A percentile compares a stretch with the other conserved stretches of the same genome.
Conservation (phyloP, 176 grass and related monocot genomes). For the Bothriochloa decipiens region DNA sequence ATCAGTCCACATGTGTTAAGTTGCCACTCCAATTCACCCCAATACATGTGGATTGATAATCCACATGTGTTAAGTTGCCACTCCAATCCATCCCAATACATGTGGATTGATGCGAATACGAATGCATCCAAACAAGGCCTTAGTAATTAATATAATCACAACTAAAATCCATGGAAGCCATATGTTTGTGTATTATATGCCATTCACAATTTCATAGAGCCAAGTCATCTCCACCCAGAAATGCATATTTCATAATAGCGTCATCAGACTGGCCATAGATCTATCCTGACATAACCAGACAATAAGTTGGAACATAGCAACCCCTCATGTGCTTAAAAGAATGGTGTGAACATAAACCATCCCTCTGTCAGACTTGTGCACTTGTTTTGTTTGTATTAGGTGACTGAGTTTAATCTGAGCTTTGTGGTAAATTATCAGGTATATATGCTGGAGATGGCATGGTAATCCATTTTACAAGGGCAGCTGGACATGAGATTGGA, state of each 20-base stretch:
- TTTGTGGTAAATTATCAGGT: conserved; percentile 48
- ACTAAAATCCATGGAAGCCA: neutral
- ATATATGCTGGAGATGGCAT: conserved; percentile 71
- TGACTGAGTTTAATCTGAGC: neutral
- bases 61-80: too few species aligned
- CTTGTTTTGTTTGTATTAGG: neutral
- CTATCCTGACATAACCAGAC: neutral
- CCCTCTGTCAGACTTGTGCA: neutral
- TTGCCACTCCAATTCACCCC: too few species aligned
- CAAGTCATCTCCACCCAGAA: neutral
- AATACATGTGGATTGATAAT: too few species aligned
- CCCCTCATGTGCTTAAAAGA: neutral
- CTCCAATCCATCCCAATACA: too few species aligned
- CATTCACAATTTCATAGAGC: neutral
- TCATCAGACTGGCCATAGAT: neutral
- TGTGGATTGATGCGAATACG: too few species aligned
- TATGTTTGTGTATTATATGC: neutral
- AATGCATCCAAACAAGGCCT: too few species aligned
- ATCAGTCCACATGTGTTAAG: too few species aligned
- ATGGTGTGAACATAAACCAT: neutral
- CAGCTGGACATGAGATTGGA: conserved; percentile 73
- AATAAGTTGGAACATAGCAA: neutral
- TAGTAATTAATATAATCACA: neutral
- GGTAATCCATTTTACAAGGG: conserved; percentile 89
- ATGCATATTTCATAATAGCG: neutral